Evolutionary conservation across 805 yeast genomes (phyloP).

Genomic region (Zygosaccharomyces siamensis): DNA sequence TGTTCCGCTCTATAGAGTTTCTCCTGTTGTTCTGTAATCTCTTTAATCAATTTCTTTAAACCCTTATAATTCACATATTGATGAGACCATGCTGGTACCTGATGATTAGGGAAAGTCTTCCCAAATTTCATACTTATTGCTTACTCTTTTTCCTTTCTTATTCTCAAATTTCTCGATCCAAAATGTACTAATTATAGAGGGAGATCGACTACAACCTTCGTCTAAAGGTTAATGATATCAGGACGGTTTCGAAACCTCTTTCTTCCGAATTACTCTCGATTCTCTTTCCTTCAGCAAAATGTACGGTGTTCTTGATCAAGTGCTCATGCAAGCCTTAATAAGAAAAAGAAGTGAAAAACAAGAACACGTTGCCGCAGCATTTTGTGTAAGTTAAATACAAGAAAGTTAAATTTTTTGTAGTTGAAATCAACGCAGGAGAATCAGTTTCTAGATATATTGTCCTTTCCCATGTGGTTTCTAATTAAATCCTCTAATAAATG

Average conservation of each 20-base stretch:
- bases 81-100: constrained; percentile 88
- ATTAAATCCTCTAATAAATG: neutral
- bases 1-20: constrained; percentile 25
- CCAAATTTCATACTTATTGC: constrained; percentile 65
- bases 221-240: neutral
- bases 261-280: neutral
- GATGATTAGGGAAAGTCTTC: constrained; percentile 73
- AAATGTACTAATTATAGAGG: neutral
- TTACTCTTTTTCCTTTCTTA: neutral
- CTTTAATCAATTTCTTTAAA: constrained; percentile 74
- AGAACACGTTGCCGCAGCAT: neutral
- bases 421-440: neutral
- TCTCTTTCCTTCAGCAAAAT: neutral
- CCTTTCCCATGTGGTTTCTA: neutral
- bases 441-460: neutral
- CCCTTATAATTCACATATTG: constrained; percentile 81
- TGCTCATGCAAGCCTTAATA: neutral
- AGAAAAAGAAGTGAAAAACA: neutral
- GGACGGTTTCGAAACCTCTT: neutral
- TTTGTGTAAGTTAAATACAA: neutral
- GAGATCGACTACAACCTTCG: neutral
- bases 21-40: constrained; percentile 45
- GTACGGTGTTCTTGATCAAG: constrained; percentile 1
- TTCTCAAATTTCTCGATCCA: neutral
- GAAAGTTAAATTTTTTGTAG: neutral